Percentiles rank a stretch among this genome's conserved stretches.
Evolutionary conservation across 306 rosid genomes (phyloP).

Genomic region (Comarum palustre): DNA sequence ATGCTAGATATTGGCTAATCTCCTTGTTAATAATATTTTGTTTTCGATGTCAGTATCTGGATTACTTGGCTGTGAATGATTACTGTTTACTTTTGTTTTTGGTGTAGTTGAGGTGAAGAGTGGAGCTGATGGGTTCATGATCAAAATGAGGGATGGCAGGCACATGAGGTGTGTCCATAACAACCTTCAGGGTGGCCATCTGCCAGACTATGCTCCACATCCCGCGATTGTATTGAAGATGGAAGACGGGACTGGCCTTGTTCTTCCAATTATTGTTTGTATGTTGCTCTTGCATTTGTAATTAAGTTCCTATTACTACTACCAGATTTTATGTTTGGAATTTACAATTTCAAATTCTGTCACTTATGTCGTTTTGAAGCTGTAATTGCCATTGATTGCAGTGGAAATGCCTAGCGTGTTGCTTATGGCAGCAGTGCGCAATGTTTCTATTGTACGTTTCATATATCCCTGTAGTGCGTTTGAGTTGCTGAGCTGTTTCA

Average conservation of each 20-base stretch:
- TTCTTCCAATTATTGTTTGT: constrained; percentile 99
- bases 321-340: constrained; percentile 1
- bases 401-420: constrained; percentile 97
- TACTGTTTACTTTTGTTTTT: constrained; percentile 21
- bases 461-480: constrained; percentile 1
- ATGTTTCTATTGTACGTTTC: constrained; percentile 78
- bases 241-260: constrained; percentile 96
- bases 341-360: constrained; percentile 16
- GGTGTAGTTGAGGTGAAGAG: constrained; percentile 96
- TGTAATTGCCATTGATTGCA: constrained; percentile 44
- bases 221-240: constrained; percentile 96
- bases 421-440: constrained; percentile 89
- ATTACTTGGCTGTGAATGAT: constrained; percentile 1
- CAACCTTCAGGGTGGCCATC: constrained; percentile 93
- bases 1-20: constrained; percentile 32
- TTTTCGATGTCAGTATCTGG: constrained; percentile 5
- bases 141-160: constrained; percentile 97
- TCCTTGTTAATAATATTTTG: background rate
- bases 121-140: constrained; percentile 85
- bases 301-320: background rate
- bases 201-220: constrained; percentile 96
- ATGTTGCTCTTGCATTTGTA: constrained; percentile 34
- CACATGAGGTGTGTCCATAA: constrained; percentile 84
- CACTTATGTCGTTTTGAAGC: constrained; percentile 17
- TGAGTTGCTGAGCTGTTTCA: constrained; percentile 8